phyloP scores from a whole-genome alignment of 73 alveolate species.

The Strombidium stylifer region DNA sequence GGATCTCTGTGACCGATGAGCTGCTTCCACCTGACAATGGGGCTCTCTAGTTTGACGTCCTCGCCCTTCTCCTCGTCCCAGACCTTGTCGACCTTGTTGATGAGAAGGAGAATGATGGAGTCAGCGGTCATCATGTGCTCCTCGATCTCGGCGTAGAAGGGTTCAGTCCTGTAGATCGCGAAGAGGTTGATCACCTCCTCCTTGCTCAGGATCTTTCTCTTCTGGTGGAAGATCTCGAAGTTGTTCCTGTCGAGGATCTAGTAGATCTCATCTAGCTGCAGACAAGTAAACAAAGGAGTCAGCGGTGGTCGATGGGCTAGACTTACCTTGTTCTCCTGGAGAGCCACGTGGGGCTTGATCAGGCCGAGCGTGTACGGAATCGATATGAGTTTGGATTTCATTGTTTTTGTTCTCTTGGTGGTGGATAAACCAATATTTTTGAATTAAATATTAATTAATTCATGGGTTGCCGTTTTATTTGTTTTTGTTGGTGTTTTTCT shows the following conservation, averaged over 20 bases:
- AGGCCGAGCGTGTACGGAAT: conserved; percentile 82
- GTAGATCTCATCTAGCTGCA: conserved; percentile 62
- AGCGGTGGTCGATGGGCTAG: too few relatives aligned
- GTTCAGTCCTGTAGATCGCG: conserved; percentile 67
- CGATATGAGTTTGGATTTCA: conserved; percentile 58
- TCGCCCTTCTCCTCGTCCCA: conserved; percentile 73
- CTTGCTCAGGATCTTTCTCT: conserved; percentile 71
- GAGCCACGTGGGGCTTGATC: conserved; percentile 81
- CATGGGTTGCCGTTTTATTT: neutral
- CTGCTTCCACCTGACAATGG: conserved; percentile 89
- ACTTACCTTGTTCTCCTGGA: conserved; percentile 55
- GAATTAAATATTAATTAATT: neutral
- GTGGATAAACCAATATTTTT: neutral
- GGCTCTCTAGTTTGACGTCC: conserved; percentile 82
- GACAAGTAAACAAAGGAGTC: neutral
- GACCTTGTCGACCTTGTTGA: conserved; percentile 62
- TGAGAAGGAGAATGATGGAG: conserved; percentile 73
- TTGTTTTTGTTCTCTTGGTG: neutral
- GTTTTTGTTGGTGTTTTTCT: too few relatives aligned
- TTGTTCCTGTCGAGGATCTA: conserved; percentile 77
- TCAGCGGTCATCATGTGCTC: conserved; percentile 90
- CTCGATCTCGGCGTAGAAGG: conserved; percentile 74
- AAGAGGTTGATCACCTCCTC: conserved; percentile 86
- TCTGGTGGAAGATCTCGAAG: conserved; percentile 76
- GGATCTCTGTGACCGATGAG: conserved; percentile 94